Conservation (phyloP, 495 filamentous ascomycete species). For the Daldinia childiae region DNA sequence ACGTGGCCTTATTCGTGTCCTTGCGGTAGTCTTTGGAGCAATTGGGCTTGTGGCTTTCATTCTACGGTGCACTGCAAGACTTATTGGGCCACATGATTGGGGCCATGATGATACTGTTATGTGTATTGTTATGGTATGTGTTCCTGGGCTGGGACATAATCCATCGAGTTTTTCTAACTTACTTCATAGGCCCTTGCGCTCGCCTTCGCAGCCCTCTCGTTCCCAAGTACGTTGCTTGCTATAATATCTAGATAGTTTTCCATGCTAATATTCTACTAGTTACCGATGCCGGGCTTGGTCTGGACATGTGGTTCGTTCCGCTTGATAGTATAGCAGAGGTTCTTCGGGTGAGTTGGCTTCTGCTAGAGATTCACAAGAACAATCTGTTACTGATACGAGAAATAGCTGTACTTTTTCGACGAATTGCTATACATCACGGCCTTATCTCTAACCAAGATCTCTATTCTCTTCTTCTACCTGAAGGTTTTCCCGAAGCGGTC, state of each 20-base stretch:
- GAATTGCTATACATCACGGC: constrained; percentile 52
- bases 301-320: constrained; percentile 45
- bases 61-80: constrained; percentile 31
- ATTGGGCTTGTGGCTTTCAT: constrained; percentile 36
- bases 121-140: constrained; percentile 37
- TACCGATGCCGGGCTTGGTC: constrained; percentile 29
- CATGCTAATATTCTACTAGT: constrained; percentile 26
- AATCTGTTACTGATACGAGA: constrained; percentile 9
- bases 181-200: constrained; percentile 19
- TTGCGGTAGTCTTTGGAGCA: constrained; percentile 29
- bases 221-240: constrained; percentile 24
- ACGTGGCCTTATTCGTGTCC: constrained; percentile 16
- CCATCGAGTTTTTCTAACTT: constrained; percentile 9
- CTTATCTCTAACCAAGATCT: constrained; percentile 58
- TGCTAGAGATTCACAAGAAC: background rate
- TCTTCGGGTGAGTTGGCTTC: constrained; percentile 33
- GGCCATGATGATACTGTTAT: constrained; percentile 37
- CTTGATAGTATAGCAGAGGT: constrained; percentile 42
- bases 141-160: background rate
- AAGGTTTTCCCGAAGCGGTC: constrained; percentile 57
- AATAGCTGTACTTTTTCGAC: constrained; percentile 52
- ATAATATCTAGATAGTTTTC: background rate
- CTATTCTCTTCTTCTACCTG: constrained; percentile 63
- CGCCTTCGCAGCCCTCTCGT: constrained; percentile 13
- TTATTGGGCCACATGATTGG: constrained; percentile 35